Evolutionary conservation across 768 basidiomycete species (phyloP), one percentile per base, ranked within the genome.

Genomic region (Cystobasidiopsis lactophilus): DNA sequence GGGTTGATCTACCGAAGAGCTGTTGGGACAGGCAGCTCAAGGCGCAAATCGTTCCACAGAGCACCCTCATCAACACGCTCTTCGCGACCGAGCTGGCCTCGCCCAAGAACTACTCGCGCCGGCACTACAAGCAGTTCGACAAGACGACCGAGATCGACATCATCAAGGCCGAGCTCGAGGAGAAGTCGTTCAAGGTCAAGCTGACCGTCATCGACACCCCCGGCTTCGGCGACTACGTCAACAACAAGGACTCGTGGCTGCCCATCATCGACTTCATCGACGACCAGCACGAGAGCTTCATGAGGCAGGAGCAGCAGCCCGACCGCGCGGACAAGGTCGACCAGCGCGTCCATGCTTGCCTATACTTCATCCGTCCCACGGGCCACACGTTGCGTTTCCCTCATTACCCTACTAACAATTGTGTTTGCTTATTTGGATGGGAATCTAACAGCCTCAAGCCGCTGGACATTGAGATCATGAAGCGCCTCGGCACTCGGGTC

Each of bases 191-290:
- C 78, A 91, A 88, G 69, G 89, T 95, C 74, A 96, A 95, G 74
- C 78, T 98, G 58, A 89, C 83, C 18, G 93, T 96, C 66, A 91
- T 98, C 59, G 93, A 98, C 69, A 95, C 91, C 11, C 93, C 93
- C 51, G 93, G 93, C 27, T 98, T 96, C 58, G 93, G 93, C 35
- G 93, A 98, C 80, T 96, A 95, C 64, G 91, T 98, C 71, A 98
- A 98, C 83, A 98, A 98, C 76, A 78, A 85, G 52, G 93, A 96
- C 68, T 89, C 85, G 19, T 98, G 93, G 93, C 75, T 77, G 27
- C 93, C 93, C 51, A 96, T 98, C 60, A 80, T 98, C 66, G 91
- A 98, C 68, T 96, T 96, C 68, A 88, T 93, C 60, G 69, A 70
- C 50, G 68, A 69, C 49, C 68, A 69, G 56, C 69, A 69, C 59